Percentiles rank a stretch among this genome's conserved stretches.
phyloP scores from a whole-genome alignment of 306 rosid species.

The Macrotyloma uniflorum region DNA sequence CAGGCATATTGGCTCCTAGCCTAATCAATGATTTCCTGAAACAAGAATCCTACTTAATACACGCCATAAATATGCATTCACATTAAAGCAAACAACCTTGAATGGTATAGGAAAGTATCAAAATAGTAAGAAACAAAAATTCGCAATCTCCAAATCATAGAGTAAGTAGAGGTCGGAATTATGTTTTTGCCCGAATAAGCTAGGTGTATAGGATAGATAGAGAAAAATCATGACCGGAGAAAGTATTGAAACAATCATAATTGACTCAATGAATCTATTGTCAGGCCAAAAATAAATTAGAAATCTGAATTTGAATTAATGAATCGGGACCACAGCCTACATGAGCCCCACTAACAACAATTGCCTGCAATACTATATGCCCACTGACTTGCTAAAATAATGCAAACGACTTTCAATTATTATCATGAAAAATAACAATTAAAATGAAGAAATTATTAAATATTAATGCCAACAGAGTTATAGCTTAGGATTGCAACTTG shows the following conservation, averaged over 20 bases:
- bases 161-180: conserved; percentile 6
- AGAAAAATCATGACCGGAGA: conserved; percentile 14
- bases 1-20: conserved; percentile 98
- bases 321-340: conserved; percentile 44
- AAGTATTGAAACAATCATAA: conserved; percentile 25
- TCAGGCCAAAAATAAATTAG: conserved; percentile 35
- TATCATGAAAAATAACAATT: conserved; percentile 30
- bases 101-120: neutral
- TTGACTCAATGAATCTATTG: conserved; percentile 28
- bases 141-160: neutral
- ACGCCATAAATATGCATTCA: neutral
- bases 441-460: conserved; percentile 36
- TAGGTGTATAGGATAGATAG: neutral
- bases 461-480: conserved; percentile 27
- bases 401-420: conserved; percentile 49
- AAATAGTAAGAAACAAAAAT: conserved; percentile 10
- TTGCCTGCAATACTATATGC: conserved; percentile 43
- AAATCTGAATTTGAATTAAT: conserved; percentile 6
- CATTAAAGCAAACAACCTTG: neutral
- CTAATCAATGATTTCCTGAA: conserved; percentile 91
- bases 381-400: conserved; percentile 39
- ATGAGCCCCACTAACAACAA: conserved; percentile 57
- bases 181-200: neutral
- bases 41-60: conserved; percentile 30
- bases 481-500: neutral